Base-by-base conservation (phyloP, 768 basidiomycete genomes). In the Lactarius sp. region DNA sequence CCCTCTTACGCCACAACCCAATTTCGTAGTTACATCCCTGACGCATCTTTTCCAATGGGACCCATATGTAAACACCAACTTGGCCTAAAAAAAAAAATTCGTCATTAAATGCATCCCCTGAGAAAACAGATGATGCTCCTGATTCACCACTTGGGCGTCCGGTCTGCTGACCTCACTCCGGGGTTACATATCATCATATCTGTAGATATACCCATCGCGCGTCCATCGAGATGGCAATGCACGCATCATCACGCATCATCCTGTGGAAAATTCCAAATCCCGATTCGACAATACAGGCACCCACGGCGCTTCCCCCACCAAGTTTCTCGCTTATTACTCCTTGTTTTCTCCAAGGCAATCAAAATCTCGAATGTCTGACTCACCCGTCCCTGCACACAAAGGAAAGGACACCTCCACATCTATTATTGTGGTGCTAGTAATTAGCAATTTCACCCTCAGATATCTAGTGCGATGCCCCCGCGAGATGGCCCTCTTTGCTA, bases 401-500 rank as follows among this genome's bases (percentile, higher is more conserved):
- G 20, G 7, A 52, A 42, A 34, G n/a, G 18, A 46, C 44, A 34
- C 18, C 4, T 34, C 51, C 41, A 41, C 33, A 4, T 62, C 42
- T 46, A 64, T 64, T 57, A 50, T 52, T 52, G 50, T 34, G 13
- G 6, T 1, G 34, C 39, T 39, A 34, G 7, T 16, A 56, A 34
- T 33, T 7, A 37, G 13, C 31, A 18, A 39, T 33, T 57, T 36
- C 41, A 6, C 34, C 4, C 37, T 13, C 39, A 18, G 4, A n/a
- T 44, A 42, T 50, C 66, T 68, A 67, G 66, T 67, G 66, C 36
- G 66, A 56, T 36, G 46, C 67, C 6, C 67, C 55, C 22, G 85
- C 87, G 59, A 86, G 68, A 67, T 89, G 87, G 20, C 86, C 88
- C 10, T 81, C 88, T 75, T 90, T 90, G 79, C 85, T 87, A 72